These are phyloP conservation scores for Saturnispora ahearnii DNA, from an alignment of 805 yeast genomes.

Conservation along the genomic window DNA sequence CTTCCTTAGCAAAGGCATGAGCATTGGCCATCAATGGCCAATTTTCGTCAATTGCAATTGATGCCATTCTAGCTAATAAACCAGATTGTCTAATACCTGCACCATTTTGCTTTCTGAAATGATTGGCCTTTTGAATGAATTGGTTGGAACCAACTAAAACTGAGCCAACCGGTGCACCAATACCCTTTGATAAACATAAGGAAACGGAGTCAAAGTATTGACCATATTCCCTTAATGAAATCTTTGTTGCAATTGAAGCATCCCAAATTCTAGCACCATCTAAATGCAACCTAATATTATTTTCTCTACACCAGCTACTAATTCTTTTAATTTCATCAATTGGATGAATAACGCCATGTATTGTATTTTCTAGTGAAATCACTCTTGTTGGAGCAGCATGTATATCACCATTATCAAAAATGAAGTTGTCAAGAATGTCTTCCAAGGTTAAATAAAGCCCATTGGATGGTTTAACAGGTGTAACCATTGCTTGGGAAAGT, in stretches of 20 bases:
- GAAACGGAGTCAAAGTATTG: conserved; percentile 77
- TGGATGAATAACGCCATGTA: conserved; percentile 78
- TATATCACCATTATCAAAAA: conserved; percentile 72
- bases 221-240: conserved; percentile 62
- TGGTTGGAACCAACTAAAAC: conserved; percentile 60
- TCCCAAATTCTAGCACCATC: conserved; percentile 95
- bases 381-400: conserved; percentile 85
- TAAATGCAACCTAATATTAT: conserved; percentile 58
- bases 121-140: conserved; percentile 63
- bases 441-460: conserved; percentile 71
- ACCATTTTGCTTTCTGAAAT: conserved; percentile 85
- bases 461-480: conserved; percentile 70
- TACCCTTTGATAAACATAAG: conserved; percentile 79
- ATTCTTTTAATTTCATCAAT: conserved; percentile 67
- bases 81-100: conserved; percentile 93
- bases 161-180: conserved; percentile 93
- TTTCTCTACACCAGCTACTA: conserved; percentile 55
- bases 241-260: conserved; percentile 66
- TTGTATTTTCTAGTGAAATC: conserved; percentile 78
- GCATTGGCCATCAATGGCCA: conserved; percentile 45
- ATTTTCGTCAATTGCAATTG: conserved; percentile 63
- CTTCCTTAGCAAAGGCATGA: conserved; percentile 42
- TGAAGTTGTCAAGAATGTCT: conserved; percentile 53
- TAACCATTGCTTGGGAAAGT: conserved; percentile 85
- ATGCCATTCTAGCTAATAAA: conserved; percentile 70